These are phyloP conservation scores for Carpinus viminea DNA, from an alignment of 306 rosid species.

Conservation along the genomic window DNA sequence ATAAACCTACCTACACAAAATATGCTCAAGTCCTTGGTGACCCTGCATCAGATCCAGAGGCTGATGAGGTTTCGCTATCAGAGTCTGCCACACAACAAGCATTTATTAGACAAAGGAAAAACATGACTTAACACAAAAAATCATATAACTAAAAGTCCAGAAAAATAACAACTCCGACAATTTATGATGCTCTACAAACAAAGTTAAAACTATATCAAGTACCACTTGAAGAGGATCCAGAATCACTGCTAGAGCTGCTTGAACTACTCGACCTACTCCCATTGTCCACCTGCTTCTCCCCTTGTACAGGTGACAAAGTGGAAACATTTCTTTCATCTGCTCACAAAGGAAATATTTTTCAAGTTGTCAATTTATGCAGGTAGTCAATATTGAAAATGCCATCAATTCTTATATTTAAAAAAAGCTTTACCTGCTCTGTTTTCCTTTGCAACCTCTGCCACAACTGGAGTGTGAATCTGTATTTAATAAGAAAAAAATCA, in stretches of 20 bases:
- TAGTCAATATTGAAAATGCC: conserved; percentile 16
- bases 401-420: conserved; percentile 4
- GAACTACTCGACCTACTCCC: conserved; percentile 95
- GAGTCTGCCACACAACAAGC: conserved; percentile 67
- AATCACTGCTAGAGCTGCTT: conserved; percentile 94
- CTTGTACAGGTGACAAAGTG: conserved; percentile 53
- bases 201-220: conserved; percentile 26
- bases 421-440: conserved; percentile 51
- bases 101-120: conserved; percentile 23
- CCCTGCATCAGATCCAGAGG: conserved; percentile 85
- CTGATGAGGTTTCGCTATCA: conserved; percentile 92
- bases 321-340: conserved; percentile 60
- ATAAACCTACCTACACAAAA: conserved; percentile 49
- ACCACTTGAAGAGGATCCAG: conserved; percentile 98
- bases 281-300: conserved; percentile 56
- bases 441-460: conserved; percentile 46
- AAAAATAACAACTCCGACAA: not conserved
- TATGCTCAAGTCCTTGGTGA: conserved; percentile 60
- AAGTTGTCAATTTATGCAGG: conserved; percentile 12
- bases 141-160: not conserved
- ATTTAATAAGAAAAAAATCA: conserved; percentile 15
- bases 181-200: not conserved
- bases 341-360: conserved; percentile 7
- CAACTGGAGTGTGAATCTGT: conserved; percentile 47
- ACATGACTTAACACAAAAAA: conserved; percentile 16